These are phyloP conservation scores for Penicillium subrubescens DNA, from an alignment of 495 filamentous ascomycete genomes.

Conservation along the genomic window DNA sequence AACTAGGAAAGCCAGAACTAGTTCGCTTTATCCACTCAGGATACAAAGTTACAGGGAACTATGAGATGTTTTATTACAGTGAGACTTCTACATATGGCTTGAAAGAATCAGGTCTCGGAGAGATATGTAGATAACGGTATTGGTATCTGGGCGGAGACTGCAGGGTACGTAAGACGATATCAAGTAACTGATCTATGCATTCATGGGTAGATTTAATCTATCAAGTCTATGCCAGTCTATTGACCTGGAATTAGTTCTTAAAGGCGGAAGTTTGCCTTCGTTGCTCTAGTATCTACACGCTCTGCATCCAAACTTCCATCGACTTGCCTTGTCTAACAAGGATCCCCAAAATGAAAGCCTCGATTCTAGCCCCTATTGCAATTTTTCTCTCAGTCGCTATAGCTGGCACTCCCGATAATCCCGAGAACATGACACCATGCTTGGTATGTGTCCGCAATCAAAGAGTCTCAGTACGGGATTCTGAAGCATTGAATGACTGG, in stretches of 20 bases:
- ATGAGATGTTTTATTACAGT: background rate
- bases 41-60: background rate
- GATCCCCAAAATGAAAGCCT: background rate
- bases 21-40: background rate
- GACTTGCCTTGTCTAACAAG: background rate
- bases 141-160: background rate
- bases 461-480: background rate
- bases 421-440: slow-evolving; percentile 4
- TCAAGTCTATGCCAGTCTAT: background rate
- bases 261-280: background rate
- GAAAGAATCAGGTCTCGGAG: too few species aligned
- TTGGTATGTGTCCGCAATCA: background rate
- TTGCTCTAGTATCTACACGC: background rate
- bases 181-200: background rate
- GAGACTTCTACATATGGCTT: background rate
- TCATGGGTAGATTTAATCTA: background rate
- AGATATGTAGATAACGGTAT: background rate
- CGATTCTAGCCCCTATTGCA: background rate
- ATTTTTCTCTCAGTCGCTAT: background rate
- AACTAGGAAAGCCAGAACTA: background rate
- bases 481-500: background rate
- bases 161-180: background rate
- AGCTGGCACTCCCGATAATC: background rate
- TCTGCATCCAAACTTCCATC: background rate
- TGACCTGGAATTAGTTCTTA: background rate